A percentile compares a stretch with the other conserved stretches of the same genome.
phyloP scores from a whole-genome alignment of 2,329 filamentous ascomycete species.

The Fusarium euwallaceae region DNA sequence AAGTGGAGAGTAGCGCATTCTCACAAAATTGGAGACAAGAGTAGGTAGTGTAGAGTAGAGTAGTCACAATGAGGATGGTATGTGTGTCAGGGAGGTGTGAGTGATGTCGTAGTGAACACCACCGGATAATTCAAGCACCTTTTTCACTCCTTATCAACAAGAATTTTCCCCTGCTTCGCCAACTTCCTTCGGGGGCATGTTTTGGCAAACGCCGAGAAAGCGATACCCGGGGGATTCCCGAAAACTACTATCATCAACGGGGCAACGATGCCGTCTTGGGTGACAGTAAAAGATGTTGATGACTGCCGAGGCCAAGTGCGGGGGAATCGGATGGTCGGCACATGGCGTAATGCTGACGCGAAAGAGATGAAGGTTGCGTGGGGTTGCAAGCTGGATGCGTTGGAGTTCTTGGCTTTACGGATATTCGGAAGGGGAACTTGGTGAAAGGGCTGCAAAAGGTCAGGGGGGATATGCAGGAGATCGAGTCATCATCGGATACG shows the following conservation, averaged over 20 bases:
- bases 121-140: background rate
- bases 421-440: background rate
- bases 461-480: background rate
- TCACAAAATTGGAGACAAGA: background rate
- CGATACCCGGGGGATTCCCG: constrained; percentile 36
- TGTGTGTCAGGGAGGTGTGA: background rate
- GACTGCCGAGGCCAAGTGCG: constrained; percentile 23
- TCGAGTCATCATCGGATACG: background rate
- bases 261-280: constrained; percentile 23
- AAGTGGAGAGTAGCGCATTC: constrained; percentile 33
- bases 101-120: background rate
- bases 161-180: background rate
- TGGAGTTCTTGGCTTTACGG: background rate
- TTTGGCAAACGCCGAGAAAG: constrained; percentile 29
- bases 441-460: too few species aligned
- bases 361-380: background rate
- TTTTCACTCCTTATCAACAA: background rate
- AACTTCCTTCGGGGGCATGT: background rate
- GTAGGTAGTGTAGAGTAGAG: background rate
- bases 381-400: background rate
- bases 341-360: constrained; percentile 10
- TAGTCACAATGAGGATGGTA: background rate
- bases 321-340: constrained; percentile 39
- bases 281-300: constrained; percentile 14
- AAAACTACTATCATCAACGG: constrained; percentile 16